Evolutionary conservation across 2,329 filamentous ascomycete genomes (phyloP), one percentile per base, ranked within the genome.

Genomic region (Scedosporium aurantiacum): DNA sequence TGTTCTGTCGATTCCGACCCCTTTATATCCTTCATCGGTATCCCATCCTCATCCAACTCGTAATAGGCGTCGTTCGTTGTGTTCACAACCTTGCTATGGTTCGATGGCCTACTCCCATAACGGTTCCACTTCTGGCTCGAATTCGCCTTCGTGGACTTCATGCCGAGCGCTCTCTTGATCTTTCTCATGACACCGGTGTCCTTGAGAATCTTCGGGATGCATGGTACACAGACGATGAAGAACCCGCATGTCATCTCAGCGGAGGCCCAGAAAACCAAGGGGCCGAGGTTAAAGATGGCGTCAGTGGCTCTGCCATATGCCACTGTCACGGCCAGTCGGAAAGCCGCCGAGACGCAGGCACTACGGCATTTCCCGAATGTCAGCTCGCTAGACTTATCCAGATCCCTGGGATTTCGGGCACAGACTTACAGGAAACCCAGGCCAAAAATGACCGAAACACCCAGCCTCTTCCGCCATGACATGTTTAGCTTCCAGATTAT

Each of bases 221-320:
- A 73, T 4, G 75, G 74, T 41, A 76, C 64, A 58, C 73, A 70
- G 45, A 73, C 62, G 57, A 77, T 73, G 64, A 78, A 73, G 67
- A 79, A 78, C 6, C 73, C 76, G 58, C 74, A 76, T 1, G 75
- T 75, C 71, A 76, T 78, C 63, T 78, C 76, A 4, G 71, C 76
- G 28, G 66, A 69, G 3, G 73, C 75, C 76, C 76, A 79, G 66
- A 78, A 77, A 14, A 74, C 62, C 1, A 78, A 65, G 1, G 73
- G 71, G 0, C 71, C 74, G 45, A 78, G 70, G 10, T 65, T 62
- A 63, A 73, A 78, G 55, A 74, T 73, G 12, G 64, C 64, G 50
- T 75, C 74, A 8, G 62, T 45, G 1, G 67, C 66, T 18, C 67
- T 62, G 58, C 65, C 67, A 54, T 70, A 73, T 21, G 67, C 65